Base-by-base conservation (phyloP, 2,329 filamentous ascomycete species). In the Ascochyta lentis region DNA sequence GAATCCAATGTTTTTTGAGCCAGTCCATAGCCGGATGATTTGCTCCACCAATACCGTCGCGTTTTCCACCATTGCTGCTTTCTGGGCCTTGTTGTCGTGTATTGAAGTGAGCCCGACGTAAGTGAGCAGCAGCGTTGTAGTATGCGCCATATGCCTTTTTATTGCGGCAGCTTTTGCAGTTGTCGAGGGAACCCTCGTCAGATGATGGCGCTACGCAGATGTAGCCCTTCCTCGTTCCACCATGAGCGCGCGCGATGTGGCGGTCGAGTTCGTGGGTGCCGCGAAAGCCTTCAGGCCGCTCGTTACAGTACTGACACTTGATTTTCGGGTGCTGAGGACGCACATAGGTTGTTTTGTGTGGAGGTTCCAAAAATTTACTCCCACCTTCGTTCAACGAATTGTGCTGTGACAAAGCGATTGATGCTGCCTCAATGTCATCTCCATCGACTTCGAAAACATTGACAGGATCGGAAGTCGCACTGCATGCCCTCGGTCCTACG, bases 51-150 rank as follows among this genome's bases (percentile, higher is more conserved):
- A 86, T 86, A 22, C 84, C 85, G 44, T 84, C 84, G 41, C 85
- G 78, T 63, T 83, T 82, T 73, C 86, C 83, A 58, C 82, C 83
- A 52, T 83, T 82, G 68, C 84, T 85, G 40, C 82, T 81, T 64
- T 79, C 78, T 43, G 83, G 77, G 10, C 84, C 85, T 22, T 83
- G 79, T 70, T 85, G 84, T 62, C 84, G 82, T 1, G 85, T 88
- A 70, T 89, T 90, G 81, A 97, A 98, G 73, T 98, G 94, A 0
- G 89, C 89, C 45, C 93, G 87, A 38, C 93, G 85, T 9, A 98
- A 83, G 72, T 98, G 94, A 0, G 92, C 94, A 0, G 92, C 92
- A 0, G 93, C 94, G 68, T 98, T 98, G 78, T 98, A 97, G 78
- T 97, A 95, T n/a, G 90, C 91, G 4, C 90, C 90, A 66, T 98